These are phyloP conservation scores for Backusella australiensis DNA, from an alignment of 192 early-diverging fungal genomes.

Conservation along the genomic window DNA sequence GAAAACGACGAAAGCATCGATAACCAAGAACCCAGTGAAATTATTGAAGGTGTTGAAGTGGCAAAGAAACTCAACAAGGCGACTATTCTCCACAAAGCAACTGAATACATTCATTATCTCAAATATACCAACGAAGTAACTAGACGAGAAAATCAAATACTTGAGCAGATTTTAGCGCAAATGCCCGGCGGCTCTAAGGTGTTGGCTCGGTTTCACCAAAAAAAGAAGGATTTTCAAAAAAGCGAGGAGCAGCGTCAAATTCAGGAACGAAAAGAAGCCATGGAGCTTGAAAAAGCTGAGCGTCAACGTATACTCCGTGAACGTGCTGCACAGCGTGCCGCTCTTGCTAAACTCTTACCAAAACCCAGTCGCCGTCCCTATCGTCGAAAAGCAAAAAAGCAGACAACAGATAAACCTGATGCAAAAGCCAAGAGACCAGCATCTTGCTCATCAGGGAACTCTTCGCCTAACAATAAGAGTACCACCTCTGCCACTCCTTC, in stretches of 20 bases:
- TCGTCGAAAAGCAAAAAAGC: conserved; percentile 5
- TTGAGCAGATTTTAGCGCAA: conserved; percentile 38
- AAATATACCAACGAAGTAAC: conserved; percentile 40
- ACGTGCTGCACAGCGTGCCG: conserved; percentile 24
- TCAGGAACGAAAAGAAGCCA: conserved; percentile 13
- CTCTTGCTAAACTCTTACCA: conserved; percentile 20
- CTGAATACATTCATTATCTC: conserved; percentile 82
- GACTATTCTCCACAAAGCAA: conserved; percentile 85
- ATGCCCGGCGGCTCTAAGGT: conserved; percentile 46
- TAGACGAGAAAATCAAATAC: conserved; percentile 42
- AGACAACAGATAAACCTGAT: neutral
- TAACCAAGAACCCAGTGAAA: conserved; percentile 36
- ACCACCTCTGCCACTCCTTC: neutral
- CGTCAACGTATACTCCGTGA: conserved; percentile 22
- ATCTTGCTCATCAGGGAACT: conserved; percentile 5
- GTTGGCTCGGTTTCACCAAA: conserved; percentile 11
- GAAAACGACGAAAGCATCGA: conserved; percentile 35
- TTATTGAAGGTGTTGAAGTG: conserved; percentile 77
- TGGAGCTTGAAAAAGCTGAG: conserved; percentile 11
- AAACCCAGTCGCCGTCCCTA: conserved; percentile 10
- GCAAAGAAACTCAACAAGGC: conserved; percentile 95
- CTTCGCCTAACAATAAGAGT: neutral
- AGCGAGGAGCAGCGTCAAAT: conserved; percentile 10
- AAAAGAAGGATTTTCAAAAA: neutral
- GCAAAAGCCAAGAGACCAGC: neutral